A percentile compares a stretch with the other conserved stretches of the same genome.
phyloP scores from a whole-genome alignment of 2,329 filamentous ascomycete species.

The Pleoardoris graminearum region DNA sequence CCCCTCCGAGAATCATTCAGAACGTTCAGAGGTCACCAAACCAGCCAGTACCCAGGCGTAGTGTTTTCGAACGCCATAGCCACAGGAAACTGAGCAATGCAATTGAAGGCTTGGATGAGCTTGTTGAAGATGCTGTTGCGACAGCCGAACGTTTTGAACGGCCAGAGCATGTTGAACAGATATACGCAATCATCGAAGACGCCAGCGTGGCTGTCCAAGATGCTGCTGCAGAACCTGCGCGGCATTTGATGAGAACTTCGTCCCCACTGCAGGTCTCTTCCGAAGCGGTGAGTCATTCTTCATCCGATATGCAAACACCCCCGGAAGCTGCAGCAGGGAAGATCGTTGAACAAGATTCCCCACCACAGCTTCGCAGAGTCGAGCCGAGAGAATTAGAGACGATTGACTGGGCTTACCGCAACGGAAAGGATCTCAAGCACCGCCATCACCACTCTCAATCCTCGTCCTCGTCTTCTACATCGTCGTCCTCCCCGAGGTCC shows the following conservation, averaged over 20 bases:
- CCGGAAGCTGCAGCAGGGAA: not conserved
- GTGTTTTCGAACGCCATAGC: slow-evolving; percentile 23
- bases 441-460: not conserved
- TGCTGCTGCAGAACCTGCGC: slow-evolving; percentile 27
- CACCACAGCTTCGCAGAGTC: slow-evolving; percentile 9
- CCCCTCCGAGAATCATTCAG: slow-evolving; percentile 20
- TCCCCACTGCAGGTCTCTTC: slow-evolving; percentile 26
- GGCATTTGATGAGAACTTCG: slow-evolving; percentile 24
- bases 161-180: slow-evolving; percentile 40
- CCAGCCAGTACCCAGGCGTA: slow-evolving; percentile 24
- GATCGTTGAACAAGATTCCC: not conserved
- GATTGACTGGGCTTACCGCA: slow-evolving; percentile 36
- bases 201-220: slow-evolving; percentile 43
- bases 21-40: slow-evolving; percentile 26
- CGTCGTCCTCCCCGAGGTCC: slow-evolving; percentile 15
- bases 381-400: slow-evolving; percentile 21
- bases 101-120: slow-evolving; percentile 47
- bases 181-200: slow-evolving; percentile 46
- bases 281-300: slow-evolving; percentile 15
- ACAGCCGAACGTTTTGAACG: slow-evolving; percentile 42
- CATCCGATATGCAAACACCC: not conserved
- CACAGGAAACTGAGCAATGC: slow-evolving; percentile 33
- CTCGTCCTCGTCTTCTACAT: slow-evolving; percentile 10
- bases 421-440: slow-evolving; percentile 1
- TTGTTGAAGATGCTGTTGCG: slow-evolving; percentile 48